Evolutionary conservation across 179 eudicot species (phyloP).

Genomic region (Beta lomatogona): DNA sequence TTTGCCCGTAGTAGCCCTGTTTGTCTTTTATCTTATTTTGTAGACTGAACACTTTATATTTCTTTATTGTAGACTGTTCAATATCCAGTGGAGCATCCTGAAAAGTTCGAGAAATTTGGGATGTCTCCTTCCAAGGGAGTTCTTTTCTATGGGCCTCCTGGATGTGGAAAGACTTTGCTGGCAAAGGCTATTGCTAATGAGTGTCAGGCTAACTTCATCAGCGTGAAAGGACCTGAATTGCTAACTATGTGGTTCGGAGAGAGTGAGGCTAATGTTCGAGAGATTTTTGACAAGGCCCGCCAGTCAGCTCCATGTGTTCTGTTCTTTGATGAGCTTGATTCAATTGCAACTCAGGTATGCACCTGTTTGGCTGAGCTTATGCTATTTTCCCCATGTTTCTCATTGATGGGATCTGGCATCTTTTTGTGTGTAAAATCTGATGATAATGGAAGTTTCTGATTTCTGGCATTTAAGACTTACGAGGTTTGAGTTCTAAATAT

Average conservation of each 20-base stretch:
- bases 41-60: not conserved
- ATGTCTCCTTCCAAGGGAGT: conserved; percentile 96
- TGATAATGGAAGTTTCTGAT: too few species aligned
- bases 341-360: conserved; percentile 88
- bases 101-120: conserved; percentile 89
- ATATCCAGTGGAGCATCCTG: conserved; percentile 96
- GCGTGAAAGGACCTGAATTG: conserved; percentile 83
- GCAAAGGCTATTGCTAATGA: conserved; percentile 94
- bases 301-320: conserved; percentile 86
- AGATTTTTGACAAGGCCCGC: conserved; percentile 88
- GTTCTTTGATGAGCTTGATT: conserved; percentile 85
- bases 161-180: conserved; percentile 84
- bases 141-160: conserved; percentile 91
- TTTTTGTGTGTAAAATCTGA: not conserved
- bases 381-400: not conserved
- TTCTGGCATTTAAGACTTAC: too few species aligned
- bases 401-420: not conserved
- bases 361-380: not conserved
- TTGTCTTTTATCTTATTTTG: not conserved
- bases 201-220: conserved; percentile 86
- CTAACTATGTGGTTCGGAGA: conserved; percentile 97
- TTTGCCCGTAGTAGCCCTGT: not conserved
- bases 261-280: conserved; percentile 91
- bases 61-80: conserved; percentile 69
- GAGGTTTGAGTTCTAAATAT: too few species aligned